A percentile compares a stretch with the other conserved stretches of the same genome.
phyloP scores from a whole-genome alignment of 345 rosid genomes.

The Mercurialis annua region DNA sequence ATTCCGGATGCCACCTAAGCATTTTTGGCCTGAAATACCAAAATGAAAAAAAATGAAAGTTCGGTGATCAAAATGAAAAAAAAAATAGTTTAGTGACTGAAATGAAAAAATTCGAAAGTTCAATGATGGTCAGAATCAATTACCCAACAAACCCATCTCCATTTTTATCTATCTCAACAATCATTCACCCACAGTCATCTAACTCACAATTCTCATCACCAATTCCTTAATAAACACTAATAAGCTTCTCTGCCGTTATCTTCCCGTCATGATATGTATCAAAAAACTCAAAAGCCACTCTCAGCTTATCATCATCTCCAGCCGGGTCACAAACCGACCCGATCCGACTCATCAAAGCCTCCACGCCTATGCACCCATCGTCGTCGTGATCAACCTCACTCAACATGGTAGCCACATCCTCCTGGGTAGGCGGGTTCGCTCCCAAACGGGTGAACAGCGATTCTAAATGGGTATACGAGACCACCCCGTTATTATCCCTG shows the following conservation, averaged over 20 bases:
- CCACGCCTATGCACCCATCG: conserved; percentile 52
- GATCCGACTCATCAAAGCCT: conserved; percentile 42
- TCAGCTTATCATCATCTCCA: conserved; percentile 58
- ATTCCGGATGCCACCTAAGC: too few species aligned
- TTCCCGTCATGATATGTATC: conserved; percentile 86
- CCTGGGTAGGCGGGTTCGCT: conserved; percentile 46
- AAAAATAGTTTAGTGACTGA: too few species aligned
- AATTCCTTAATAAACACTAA: conserved; percentile 42
- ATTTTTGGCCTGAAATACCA: too few species aligned
- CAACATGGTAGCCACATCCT: conserved; percentile 61
- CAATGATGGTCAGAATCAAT: too few species aligned
- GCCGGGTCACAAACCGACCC: conserved; percentile 46
- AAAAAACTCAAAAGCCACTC: conserved; percentile 66
- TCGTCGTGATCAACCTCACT: conserved; percentile 50
- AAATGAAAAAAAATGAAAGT: too few species aligned
- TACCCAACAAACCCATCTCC: conserved; percentile 91
- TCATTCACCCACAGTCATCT: conserved; percentile 89
- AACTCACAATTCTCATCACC: conserved; percentile 76
- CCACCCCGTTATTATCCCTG: conserved; percentile 51
- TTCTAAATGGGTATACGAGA: conserved; percentile 60
- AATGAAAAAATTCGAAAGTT: too few species aligned
- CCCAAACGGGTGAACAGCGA: conserved; percentile 53
- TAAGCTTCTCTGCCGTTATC: conserved; percentile 79
- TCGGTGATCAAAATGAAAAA: too few species aligned
- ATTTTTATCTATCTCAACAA: conserved; percentile 62